Percentiles rank a stretch among this genome's conserved stretches.
Evolutionary conservation across 768 basidiomycete species (phyloP).

Genomic region (Fomitopsis pulvina): DNA sequence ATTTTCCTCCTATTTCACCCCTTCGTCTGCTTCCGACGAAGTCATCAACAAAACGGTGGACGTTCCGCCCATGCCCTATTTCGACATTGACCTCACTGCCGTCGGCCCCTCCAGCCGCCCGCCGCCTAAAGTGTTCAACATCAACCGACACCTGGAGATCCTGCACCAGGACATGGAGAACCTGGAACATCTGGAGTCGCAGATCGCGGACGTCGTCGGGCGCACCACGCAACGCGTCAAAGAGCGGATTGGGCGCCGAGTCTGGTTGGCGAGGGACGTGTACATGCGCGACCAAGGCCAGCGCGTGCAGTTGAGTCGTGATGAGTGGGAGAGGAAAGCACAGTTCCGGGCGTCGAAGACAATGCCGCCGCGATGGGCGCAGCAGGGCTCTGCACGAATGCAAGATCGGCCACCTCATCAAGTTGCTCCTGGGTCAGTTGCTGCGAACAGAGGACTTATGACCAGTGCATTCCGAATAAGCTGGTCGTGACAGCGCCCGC

Average conservation of each 20-base stretch:
- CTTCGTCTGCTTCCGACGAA: conserved; percentile 8
- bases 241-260: conserved; percentile 71
- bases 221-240: conserved; percentile 59
- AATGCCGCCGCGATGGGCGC: neutral
- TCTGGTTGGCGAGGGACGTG: conserved; percentile 55
- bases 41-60: conserved; percentile 1
- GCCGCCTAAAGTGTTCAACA: conserved; percentile 37
- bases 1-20: conserved; percentile 12
- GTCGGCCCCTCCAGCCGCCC: conserved; percentile 12
- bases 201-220: conserved; percentile 35
- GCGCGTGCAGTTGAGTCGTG: conserved; percentile 33
- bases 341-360: neutral
- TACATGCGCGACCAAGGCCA: conserved; percentile 33
- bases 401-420: neutral
- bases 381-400: neutral
- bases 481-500: neutral
- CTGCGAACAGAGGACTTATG: neutral
- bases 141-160: conserved; percentile 49
- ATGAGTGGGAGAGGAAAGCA: conserved; percentile 45
- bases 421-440: neutral
- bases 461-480: neutral
- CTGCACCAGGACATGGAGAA: conserved; percentile 48
- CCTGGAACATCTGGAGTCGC: conserved; percentile 38
- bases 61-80: conserved; percentile 7
- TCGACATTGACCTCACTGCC: conserved; percentile 30